These are phyloP conservation scores for Exserohilum turcica DNA, from an alignment of 2,329 filamentous ascomycete genomes.

Conservation along the genomic window DNA sequence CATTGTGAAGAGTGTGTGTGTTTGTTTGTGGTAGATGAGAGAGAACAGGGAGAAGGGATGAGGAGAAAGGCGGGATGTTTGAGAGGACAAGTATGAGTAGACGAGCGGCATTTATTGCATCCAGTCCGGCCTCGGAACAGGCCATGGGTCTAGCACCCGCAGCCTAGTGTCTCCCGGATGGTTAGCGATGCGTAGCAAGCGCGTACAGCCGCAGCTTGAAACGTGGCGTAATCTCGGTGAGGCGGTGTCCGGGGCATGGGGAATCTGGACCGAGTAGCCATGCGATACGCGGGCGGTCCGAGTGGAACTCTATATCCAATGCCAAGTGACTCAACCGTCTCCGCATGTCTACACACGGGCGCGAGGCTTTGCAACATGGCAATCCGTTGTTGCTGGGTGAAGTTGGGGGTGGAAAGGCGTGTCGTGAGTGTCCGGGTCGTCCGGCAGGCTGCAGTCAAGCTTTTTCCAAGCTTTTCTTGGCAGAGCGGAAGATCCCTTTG, in stretches of 20 bases:
- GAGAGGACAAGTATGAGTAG: neutral
- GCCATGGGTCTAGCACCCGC: constrained; percentile 4
- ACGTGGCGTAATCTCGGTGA: constrained; percentile 12
- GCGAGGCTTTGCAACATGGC: neutral
- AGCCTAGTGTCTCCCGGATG: constrained; percentile 9
- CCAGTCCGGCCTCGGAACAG: neutral
- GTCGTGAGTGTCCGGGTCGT: neutral
- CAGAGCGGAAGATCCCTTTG: constrained; percentile 2
- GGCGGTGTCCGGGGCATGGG: constrained; percentile 4
- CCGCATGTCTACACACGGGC: too few relatives aligned
- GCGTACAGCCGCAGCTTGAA: constrained; percentile 8
- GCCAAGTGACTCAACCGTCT: neutral
- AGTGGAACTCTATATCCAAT: neutral
- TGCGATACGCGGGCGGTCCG: neutral
- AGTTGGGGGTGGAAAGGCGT: neutral
- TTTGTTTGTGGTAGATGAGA: too few relatives aligned
- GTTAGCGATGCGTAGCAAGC: constrained; percentile 9
- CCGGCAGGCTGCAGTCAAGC: constrained; percentile 9
- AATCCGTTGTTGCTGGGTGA: neutral
- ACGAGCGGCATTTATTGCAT: constrained; percentile 19
- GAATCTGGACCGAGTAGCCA: neutral
- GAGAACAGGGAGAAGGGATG: neutral
- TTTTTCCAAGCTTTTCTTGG: constrained; percentile 21
- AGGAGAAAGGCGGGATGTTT: neutral
- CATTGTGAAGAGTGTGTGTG: constrained; percentile 15